Evolutionary conservation across 1,284 basidiomycete genomes (phyloP), one percentile per base, ranked within the genome.

Genomic region (Irpex lacteus): DNA sequence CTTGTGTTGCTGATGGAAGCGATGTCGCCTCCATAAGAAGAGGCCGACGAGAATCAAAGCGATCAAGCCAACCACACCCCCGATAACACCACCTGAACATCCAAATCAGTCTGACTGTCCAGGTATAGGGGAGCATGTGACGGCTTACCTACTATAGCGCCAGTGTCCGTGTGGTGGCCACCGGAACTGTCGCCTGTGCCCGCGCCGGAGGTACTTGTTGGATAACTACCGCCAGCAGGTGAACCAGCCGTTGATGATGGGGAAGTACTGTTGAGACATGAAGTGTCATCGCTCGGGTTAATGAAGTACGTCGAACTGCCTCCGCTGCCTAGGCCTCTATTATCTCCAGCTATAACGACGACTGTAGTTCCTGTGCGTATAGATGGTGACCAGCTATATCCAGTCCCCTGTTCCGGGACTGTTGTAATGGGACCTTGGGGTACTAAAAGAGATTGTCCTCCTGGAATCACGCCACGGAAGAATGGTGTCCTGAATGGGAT

Each of bases 391-490:
- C 90, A 94, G n/a, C 71, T 74, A 69, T 92, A 92, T 2, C 89
- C 89, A 3, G 75, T 81, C 4, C 89, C 90, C 66, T 85, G 74
- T 0, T 69, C 65, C 0, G 71, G 34, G 0, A 81, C 73, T 6
- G 77, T 74, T 1, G 85, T 82, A 32, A 86, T 72, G 11, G 49
- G 11, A 21, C 58, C 58, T 62, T 80, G 63, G 1, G 87, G 85
- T 61, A 93, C 83, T 5, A 79, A 71, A 71, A 92, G 92, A 0
- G 90, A 89, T 60, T 90, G 77, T 15, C 91, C 91, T 1, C 90
- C 91, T 1, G 91, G 92, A 38, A 94, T 92, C 52, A 92, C 78
- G 7, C 90, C 91, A 50, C 86, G 78, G 73, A 93, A 89, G 37
- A 75, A 81, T 2, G 85, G 81, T 1, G 72, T 82, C 8, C 89